Percentiles rank a stretch among this genome's conserved stretches.
These are phyloP conservation scores for Fusarium sp. DNA, from an alignment of 2,329 filamentous ascomycete species.

Conservation along the genomic window DNA sequence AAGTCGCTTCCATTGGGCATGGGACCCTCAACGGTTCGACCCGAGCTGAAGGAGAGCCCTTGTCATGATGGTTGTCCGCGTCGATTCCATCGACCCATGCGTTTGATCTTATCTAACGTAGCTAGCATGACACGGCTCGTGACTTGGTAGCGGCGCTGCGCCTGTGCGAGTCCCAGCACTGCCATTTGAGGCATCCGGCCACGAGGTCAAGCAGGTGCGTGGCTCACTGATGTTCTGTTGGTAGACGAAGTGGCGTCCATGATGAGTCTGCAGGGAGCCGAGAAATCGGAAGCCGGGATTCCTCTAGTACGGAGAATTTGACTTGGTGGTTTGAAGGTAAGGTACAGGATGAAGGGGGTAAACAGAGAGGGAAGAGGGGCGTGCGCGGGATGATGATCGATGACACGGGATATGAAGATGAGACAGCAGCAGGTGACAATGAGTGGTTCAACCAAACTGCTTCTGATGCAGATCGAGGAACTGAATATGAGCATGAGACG, in stretches of 20 bases:
- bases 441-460: background rate
- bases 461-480: background rate
- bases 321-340: background rate
- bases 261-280: conserved; percentile 9
- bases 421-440: conserved; percentile 8
- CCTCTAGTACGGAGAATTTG: conserved; percentile 6
- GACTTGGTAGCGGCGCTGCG: conserved; percentile 4
- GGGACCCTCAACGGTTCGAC: conserved; percentile 29
- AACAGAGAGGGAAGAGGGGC: background rate
- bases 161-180: background rate
- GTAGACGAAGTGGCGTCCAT: conserved; percentile 3
- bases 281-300: background rate
- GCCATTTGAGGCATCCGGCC: conserved; percentile 1
- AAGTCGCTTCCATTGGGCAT: conserved; percentile 5
- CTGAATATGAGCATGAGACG: background rate
- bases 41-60: conserved; percentile 18
- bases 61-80: conserved; percentile 4
- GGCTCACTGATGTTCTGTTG: conserved; percentile 8
- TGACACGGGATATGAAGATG: conserved; percentile 15
- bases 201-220: background rate
- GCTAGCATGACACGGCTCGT: background rate
- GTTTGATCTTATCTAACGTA: background rate
- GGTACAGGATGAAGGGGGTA: background rate
- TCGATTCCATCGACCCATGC: conserved; percentile 2
- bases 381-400: conserved; percentile 20